Conservation (phyloP, 2,329 filamentous ascomycete genomes). For the Periconia macrospinosa region DNA sequence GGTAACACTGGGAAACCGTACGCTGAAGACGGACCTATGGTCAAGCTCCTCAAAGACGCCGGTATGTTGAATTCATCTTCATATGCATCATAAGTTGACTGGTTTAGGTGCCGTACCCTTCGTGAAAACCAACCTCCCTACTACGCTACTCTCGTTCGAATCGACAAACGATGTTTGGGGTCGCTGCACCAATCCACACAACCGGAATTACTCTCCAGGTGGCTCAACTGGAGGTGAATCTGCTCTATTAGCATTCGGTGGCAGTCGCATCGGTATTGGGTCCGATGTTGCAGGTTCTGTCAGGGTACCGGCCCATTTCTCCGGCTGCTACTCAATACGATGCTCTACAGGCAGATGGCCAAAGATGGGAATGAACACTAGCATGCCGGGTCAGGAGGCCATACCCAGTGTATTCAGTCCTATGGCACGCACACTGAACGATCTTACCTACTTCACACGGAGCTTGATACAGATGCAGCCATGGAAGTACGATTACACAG, state of each 20-base stretch:
- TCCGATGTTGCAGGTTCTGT: constrained; percentile 91
- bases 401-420: constrained; percentile 87
- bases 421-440: constrained; percentile 83
- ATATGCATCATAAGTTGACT: constrained; percentile 5
- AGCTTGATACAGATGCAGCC: constrained; percentile 78
- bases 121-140: constrained; percentile 88
- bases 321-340: constrained; percentile 81
- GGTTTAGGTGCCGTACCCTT: constrained; percentile 77
- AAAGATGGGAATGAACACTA: constrained; percentile 79
- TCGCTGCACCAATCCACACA: constrained; percentile 78
- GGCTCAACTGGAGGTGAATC: constrained; percentile 86
- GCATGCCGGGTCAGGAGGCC: constrained; percentile 91
- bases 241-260: constrained; percentile 77
- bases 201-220: constrained; percentile 79
- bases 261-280: constrained; percentile 84
- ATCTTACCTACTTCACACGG: constrained; percentile 82
- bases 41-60: constrained; percentile 79
- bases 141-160: constrained; percentile 85
- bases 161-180: constrained; percentile 83
- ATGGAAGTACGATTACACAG: constrained; percentile 85
- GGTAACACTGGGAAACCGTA: constrained; percentile 69
- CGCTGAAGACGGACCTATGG: constrained; percentile 69
- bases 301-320: constrained; percentile 83
- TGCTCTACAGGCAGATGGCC: constrained; percentile 92
- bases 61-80: constrained; percentile 42